Base-by-base conservation (phyloP, 2,329 filamentous ascomycete species). In the Botrytis aclada region DNA sequence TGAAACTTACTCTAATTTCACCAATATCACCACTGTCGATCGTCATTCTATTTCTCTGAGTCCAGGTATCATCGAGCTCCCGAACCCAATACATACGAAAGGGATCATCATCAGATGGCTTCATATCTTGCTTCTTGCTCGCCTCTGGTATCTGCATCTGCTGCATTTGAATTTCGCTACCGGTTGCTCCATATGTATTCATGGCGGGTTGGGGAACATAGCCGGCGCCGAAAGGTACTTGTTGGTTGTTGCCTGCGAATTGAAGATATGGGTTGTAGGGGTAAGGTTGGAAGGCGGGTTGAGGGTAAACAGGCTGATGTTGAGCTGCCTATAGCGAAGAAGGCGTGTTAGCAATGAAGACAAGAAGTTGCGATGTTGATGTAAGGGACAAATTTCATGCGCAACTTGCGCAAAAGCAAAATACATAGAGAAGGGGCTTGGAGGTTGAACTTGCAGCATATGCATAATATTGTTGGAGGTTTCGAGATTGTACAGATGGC, bases 81-180 rank as follows among this genome's bases (percentile, higher is more conserved):
- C 88, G 86, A 77, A 87, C 85, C 82, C 85, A 88, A 82, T 90
- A 91, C 82, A 88, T 86, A 75, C 88, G 87, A 62, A 84, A 84
- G 56, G 86, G 85, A 80, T 90, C 86, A 75, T 88, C 85, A 78
- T 90, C 88, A 32, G 85, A 84, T 3, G 89, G 89, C 81, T 89
- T 88, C 79, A 90, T 88, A 77, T 90, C 88, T 83, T 90, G 88
- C 69, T 77, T 77, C 61, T 75, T 71, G 37, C 77, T 77, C 60
- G 78, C 75, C 25, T 78, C 76, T 1, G 73, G 61, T 10, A 65
- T 71, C 25, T 78, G 72, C 58, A 80, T 74, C 43, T 80, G 77
- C 58, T 77, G 74, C 8, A 66, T 54, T n/a, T 79, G 73, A 37
- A 79, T 66, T 45, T 80, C 78, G 9, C 22, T 45, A 20, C 73